These are phyloP conservation scores for Scalesia atractyloides DNA, from an alignment of 129 eudicot genomes.

Conservation along the genomic window DNA sequence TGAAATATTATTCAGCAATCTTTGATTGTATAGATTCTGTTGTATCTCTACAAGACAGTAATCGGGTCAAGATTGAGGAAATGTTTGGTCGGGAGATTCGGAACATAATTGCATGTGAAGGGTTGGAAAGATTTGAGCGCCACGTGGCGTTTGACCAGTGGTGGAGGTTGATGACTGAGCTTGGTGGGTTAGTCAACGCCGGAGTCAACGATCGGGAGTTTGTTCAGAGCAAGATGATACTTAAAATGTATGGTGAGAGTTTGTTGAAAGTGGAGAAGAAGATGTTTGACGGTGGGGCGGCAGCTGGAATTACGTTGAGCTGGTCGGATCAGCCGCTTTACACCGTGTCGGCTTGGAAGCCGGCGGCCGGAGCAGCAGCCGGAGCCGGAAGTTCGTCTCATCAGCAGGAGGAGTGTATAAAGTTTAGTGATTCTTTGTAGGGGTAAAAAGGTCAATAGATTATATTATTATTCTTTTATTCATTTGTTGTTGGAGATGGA, in stretches of 20 bases:
- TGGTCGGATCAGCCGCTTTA: conserved; percentile 88
- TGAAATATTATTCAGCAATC: conserved; percentile 77
- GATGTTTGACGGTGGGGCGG: conserved; percentile 31
- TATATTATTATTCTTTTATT: conserved; percentile 60
- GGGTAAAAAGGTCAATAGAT: conserved; percentile 45
- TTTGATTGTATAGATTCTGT: conserved; percentile 65
- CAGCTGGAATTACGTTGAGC: conserved; percentile 49
- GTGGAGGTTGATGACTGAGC: conserved; percentile 60
- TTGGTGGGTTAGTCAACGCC: conserved; percentile 58
- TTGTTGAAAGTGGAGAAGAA: conserved; percentile 51
- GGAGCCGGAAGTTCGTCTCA: conserved; percentile 60
- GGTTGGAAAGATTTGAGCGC: conserved; percentile 77
- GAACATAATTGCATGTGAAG: conserved; percentile 88
- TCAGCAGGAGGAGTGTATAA: conserved; percentile 31
- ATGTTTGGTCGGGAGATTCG: conserved; percentile 76
- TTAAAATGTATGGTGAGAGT: conserved; percentile 61
- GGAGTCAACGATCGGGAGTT: conserved; percentile 63
- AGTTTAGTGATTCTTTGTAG: conserved; percentile 70
- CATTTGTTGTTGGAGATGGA: conserved; percentile 77
- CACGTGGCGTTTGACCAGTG: conserved; percentile 67
- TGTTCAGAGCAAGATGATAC: conserved; percentile 73
- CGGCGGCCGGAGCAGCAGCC: conserved; percentile 41
- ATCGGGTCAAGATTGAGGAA: conserved; percentile 74
- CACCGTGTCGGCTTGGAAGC: conserved; percentile 78
- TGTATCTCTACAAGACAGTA: conserved; percentile 53